Evolutionary conservation across 2,329 filamentous ascomycete species (phyloP), one percentile per base, ranked within the genome.

Genomic region (Onygenales sp.): DNA sequence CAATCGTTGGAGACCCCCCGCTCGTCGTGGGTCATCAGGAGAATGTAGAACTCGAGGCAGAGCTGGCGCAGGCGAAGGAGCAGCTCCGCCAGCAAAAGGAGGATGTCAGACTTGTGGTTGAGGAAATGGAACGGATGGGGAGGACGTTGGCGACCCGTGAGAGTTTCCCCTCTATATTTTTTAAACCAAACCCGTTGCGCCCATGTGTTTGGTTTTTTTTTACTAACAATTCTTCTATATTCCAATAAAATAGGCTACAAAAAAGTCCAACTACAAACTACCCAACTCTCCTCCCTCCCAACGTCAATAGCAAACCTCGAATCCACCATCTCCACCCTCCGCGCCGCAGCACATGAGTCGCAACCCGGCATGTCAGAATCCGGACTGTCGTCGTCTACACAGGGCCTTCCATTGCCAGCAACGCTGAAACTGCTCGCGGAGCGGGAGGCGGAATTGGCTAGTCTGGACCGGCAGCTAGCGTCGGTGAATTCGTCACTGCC

Each of bases 1-100:
- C 88, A 58, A 94, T 97, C 61, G 89, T 94, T 13, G 89, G 88
- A 58, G 88, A 95, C 58, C 89, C 91, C 48, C 93, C 92, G 0
- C 78, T 91, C 13, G 86, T 97, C 45, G 87, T 95, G 54, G 85
- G 85, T 42, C 82, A 85, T 43, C 80, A 84, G 61, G 91, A 97
- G 65, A 97, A 96, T 66, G 74, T 85, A 47, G 83, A 85, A 54
- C 72, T 95, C 27, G 88, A 93, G 65, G 76, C 79, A 53, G 84
- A 88, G 56, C 74, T 88, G 13, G 77, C 77, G 3, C 80, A 81
- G 10, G 75, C 82, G 53, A 97, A 97, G 68, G 82, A 82, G 13
- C 79, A 81, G 48, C 77, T 97, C 36, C 89, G 93, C 67, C 79
- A 81, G 42, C 83, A 87, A 63, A 97, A 97, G 72, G 77, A 80